Evolutionary conservation across 2,329 filamentous ascomycete species (phyloP).

Genomic region (Ophiocordyceps robertsii): DNA sequence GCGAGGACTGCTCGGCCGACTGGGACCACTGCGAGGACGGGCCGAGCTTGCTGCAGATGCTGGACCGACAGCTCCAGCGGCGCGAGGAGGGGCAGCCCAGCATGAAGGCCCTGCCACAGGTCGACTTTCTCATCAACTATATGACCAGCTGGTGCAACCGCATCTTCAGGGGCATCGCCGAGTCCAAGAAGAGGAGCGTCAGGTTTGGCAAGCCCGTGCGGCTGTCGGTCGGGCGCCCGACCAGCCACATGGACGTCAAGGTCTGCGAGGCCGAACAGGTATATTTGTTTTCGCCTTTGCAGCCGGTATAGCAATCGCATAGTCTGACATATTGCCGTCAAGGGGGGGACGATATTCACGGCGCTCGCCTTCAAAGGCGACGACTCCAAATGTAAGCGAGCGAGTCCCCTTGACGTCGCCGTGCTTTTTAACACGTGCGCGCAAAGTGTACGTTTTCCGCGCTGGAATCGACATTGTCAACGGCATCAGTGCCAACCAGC

Average conservation of each 20-base stretch:
- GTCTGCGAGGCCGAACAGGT: constrained; percentile 31
- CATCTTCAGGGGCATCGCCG: constrained; percentile 55
- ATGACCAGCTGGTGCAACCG: constrained; percentile 42
- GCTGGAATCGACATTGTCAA: constrained; percentile 38
- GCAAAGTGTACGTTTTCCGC: constrained; percentile 43
- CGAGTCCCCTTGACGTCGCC: no score
- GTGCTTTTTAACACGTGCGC: not conserved
- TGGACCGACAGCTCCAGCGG: constrained; percentile 34
- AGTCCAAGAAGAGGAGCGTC: constrained; percentile 55
- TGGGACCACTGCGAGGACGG: constrained; percentile 30
- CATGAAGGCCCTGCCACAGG: constrained; percentile 40
- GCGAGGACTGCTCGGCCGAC: constrained; percentile 36
- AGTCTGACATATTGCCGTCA: no score
- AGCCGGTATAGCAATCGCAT: not conserved
- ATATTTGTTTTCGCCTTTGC: constrained; percentile 9
- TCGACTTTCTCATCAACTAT: constrained; percentile 50
- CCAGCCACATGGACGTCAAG: constrained; percentile 40
- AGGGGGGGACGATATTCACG: constrained; percentile 24
- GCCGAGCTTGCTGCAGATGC: constrained; percentile 29
- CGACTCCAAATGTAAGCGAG: constrained; percentile 20
- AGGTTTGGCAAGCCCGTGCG: constrained; percentile 45
- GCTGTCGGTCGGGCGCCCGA: constrained; percentile 28
- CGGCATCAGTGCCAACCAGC: constrained; percentile 38
- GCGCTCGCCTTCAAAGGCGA: constrained; percentile 25
- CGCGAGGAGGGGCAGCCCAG: constrained; percentile 30